phyloP scores from a whole-genome alignment of 176 grass and related monocot species.

The Tillandsia fasciculata region DNA sequence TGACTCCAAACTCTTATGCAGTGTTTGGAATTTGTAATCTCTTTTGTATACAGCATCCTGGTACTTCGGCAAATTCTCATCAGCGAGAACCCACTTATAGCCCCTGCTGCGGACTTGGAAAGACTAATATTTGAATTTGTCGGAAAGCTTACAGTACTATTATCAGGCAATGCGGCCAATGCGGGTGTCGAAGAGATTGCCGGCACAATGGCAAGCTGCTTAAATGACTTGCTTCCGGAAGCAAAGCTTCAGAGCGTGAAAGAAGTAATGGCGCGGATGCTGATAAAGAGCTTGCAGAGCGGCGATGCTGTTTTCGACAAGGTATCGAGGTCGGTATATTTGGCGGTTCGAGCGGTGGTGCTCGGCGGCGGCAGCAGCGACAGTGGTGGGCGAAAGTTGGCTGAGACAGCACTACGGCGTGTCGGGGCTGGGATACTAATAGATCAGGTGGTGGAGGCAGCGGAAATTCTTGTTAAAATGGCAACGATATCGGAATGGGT shows the following conservation, averaged over 20 bases:
- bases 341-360: constrained; percentile 39
- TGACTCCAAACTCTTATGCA: no score
- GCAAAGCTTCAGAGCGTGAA: constrained; percentile 36
- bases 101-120: constrained; percentile 29
- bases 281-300: constrained; percentile 72
- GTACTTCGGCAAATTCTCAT: constrained; percentile 70
- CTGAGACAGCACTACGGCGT: constrained; percentile 37
- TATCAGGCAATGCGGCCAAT: constrained; percentile 34
- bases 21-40: no score
- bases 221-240: constrained; percentile 15
- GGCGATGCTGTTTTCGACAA: constrained; percentile 50
- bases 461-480: constrained; percentile 37
- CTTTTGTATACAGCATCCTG: constrained; percentile 48
- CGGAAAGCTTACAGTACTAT: constrained; percentile 29
- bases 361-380: constrained; percentile 38
- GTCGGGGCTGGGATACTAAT: constrained; percentile 33
- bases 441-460: constrained; percentile 29
- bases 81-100: constrained; percentile 34
- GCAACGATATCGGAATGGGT: constrained; percentile 48
- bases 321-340: constrained; percentile 51
- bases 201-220: constrained; percentile 34
- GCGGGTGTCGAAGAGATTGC: constrained; percentile 52
- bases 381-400: constrained; percentile 39
- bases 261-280: constrained; percentile 55
- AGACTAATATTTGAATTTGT: constrained; percentile 33